phyloP scores from a whole-genome alignment of 345 rosid species.

The Boechera retrofracta region DNA sequence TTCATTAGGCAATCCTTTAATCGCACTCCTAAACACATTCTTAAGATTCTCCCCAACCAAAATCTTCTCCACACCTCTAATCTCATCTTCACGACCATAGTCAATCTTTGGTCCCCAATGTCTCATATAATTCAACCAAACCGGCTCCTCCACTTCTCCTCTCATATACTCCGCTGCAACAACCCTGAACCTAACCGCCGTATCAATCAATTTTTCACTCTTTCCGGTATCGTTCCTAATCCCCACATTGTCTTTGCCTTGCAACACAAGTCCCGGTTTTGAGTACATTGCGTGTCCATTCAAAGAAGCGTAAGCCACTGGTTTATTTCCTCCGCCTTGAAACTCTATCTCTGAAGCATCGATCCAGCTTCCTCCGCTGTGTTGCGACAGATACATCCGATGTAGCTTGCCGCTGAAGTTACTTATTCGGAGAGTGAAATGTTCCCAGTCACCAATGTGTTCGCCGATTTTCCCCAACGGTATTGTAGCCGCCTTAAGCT shows the following conservation, averaged over 20 bases:
- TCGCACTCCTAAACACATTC: slow-evolving; percentile 50
- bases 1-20: slow-evolving; percentile 63
- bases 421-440: slow-evolving; percentile 76
- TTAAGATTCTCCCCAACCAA: slow-evolving; percentile 57
- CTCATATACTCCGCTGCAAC: slow-evolving; percentile 60
- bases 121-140: slow-evolving; percentile 70
- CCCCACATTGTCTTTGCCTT: slow-evolving; percentile 63
- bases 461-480: slow-evolving; percentile 71
- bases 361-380: slow-evolving; percentile 80
- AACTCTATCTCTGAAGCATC: slow-evolving; percentile 68
- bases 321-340: slow-evolving; percentile 54
- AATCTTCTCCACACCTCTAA: slow-evolving; percentile 53
- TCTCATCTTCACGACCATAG: slow-evolving; percentile 57
- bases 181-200: slow-evolving; percentile 47
- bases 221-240: slow-evolving; percentile 75
- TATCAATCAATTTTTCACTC: slow-evolving; percentile 58
- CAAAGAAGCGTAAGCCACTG: slow-evolving; percentile 67
- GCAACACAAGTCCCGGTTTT: slow-evolving; percentile 73
- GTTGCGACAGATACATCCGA: slow-evolving; percentile 64
- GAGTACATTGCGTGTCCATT: slow-evolving; percentile 85
- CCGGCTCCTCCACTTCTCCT: slow-evolving; percentile 50
- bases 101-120: slow-evolving; percentile 82
- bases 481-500: slow-evolving; percentile 57
- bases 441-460: slow-evolving; percentile 97
- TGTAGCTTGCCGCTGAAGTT: slow-evolving; percentile 73